phyloP scores from a whole-genome alignment of 2,329 filamentous ascomycete genomes.

The Ophiostoma sp. region DNA sequence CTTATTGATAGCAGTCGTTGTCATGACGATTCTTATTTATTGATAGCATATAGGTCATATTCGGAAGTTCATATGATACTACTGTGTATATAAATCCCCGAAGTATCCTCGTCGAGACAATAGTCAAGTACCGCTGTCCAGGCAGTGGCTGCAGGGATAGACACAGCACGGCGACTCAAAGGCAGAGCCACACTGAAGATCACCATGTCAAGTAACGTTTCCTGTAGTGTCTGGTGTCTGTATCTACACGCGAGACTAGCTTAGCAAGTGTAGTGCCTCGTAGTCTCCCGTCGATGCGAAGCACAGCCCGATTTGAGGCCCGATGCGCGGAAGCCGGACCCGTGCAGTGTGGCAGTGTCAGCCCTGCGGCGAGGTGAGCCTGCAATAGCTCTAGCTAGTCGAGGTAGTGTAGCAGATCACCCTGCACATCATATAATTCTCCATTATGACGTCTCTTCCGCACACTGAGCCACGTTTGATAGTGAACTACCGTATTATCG shows the following conservation, averaged over 20 bases:
- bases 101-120: no score
- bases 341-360: constrained; percentile 6
- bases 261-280: no score
- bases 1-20: no score
- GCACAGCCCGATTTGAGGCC: neutral
- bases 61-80: neutral
- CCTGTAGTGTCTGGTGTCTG: neutral
- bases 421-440: neutral
- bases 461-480: neutral
- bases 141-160: no score
- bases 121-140: no score
- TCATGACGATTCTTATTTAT: no score
- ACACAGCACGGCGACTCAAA: neutral
- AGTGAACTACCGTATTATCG: neutral
- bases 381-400: neutral
- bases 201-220: neutral
- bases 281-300: no score
- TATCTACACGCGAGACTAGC: neutral
- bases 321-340: neutral
- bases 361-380: neutral
- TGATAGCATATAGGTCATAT: neutral
- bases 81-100: neutral
- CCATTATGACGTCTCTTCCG: neutral
- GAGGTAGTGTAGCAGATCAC: neutral
- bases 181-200: no score